A percentile compares a stretch with the other conserved stretches of the same genome.
phyloP scores from a whole-genome alignment of 495 filamentous ascomycete genomes.

The Aspergillus diversus region DNA sequence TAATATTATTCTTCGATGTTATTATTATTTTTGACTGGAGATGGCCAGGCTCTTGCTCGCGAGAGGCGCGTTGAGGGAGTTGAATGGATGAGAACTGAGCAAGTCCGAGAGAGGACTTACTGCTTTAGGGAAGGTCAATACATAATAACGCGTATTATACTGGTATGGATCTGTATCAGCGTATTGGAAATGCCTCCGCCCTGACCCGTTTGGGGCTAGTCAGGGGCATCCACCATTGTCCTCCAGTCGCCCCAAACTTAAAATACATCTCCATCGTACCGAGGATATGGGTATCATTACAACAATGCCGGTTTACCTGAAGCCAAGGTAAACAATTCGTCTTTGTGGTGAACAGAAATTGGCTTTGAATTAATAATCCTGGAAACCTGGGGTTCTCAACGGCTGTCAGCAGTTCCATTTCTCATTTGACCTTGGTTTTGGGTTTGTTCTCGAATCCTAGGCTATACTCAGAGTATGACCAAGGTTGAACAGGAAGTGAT shows the following conservation, averaged over 20 bases:
- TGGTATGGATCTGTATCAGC: not conserved
- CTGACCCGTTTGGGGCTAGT: conserved; percentile 12
- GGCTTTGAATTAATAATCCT: no score
- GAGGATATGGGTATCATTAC: not conserved
- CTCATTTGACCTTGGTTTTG: not conserved
- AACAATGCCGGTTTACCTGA: no score
- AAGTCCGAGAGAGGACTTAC: no score
- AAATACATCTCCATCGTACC: no score
- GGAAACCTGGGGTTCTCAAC: not conserved
- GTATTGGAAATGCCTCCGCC: not conserved
- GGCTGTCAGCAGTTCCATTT: conserved; percentile 10
- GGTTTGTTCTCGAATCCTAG: not conserved
- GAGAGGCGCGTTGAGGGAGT: no score
- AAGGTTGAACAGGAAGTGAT: not conserved
- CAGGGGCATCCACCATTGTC: conserved; percentile 20
- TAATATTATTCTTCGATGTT: no score
- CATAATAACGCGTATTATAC: not conserved
- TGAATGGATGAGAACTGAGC: no score
- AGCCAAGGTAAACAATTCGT: no score
- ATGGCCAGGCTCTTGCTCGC: no score
- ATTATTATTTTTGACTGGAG: no score
- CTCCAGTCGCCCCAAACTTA: not conserved
- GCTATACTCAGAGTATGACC: not conserved
- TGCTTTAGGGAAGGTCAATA: not conserved
- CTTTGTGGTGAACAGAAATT: no score